Percentiles rank a stretch among this genome's conserved stretches.
These are phyloP conservation scores for Saturnispora hagleri DNA, from an alignment of 805 yeast species.

Conservation along the genomic window DNA sequence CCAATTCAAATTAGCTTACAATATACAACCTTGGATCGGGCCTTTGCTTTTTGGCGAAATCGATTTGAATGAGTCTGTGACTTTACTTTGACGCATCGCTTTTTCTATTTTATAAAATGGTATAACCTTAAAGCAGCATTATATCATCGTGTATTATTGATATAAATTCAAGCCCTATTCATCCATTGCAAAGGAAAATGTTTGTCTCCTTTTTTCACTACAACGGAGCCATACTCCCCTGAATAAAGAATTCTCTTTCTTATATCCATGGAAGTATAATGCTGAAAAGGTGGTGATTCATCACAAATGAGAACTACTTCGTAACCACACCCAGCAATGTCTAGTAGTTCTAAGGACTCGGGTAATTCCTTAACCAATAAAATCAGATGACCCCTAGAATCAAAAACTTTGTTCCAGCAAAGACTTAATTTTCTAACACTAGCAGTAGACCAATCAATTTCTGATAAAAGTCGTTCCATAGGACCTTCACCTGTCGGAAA, in stretches of 20 bases:
- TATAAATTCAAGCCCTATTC: neutral
- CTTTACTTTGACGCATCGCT: slow-evolving; percentile 16
- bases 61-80: slow-evolving; percentile 16
- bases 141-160: neutral
- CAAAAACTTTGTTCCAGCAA: slow-evolving; percentile 9
- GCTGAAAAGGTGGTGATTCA: neutral
- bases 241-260: slow-evolving; percentile 1
- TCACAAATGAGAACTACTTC: slow-evolving; percentile 8
- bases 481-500: slow-evolving; percentile 8
- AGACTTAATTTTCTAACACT: slow-evolving; percentile 3
- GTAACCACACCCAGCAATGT: slow-evolving; percentile 8
- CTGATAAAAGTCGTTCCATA: neutral
- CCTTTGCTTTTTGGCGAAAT: slow-evolving; percentile 62
- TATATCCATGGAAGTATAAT: neutral
- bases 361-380: slow-evolving; percentile 3
- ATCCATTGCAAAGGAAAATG: slow-evolving; percentile 3
- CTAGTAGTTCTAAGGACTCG: slow-evolving; percentile 3
- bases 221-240: slow-evolving; percentile 7
- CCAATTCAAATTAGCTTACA: slow-evolving; percentile 70
- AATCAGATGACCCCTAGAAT: slow-evolving; percentile 3
- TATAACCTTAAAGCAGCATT: neutral
- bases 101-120: neutral
- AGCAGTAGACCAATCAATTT: slow-evolving; percentile 1
- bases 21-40: slow-evolving; percentile 87
- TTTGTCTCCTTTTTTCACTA: neutral